Conservation (phyloP, 495 filamentous ascomycete species). For the Penicillium coffeae region DNA sequence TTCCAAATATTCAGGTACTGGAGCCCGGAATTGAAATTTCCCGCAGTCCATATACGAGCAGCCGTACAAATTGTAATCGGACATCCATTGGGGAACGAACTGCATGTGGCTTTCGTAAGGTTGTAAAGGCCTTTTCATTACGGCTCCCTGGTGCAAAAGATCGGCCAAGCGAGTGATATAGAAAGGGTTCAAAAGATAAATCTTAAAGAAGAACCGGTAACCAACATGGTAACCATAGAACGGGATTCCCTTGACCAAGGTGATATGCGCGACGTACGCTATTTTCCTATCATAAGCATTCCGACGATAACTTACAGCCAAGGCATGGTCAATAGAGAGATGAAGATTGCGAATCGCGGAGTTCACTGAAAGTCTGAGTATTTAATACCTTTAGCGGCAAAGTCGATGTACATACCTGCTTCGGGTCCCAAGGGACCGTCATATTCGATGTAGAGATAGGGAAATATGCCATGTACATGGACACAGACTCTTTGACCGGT, state of each 20-base stretch:
- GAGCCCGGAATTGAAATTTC: constrained; percentile 66
- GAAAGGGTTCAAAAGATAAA: constrained; percentile 83
- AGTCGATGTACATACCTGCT: constrained; percentile 51
- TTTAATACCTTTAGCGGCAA: not conserved
- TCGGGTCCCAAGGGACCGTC: constrained; percentile 61
- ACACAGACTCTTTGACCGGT: constrained; percentile 95
- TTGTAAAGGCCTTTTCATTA: constrained; percentile 79
- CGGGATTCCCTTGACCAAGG: constrained; percentile 85
- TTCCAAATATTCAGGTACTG: constrained; percentile 66
- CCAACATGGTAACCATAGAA: constrained; percentile 96
- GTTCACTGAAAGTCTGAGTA: constrained; percentile 47
- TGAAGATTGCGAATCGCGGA: constrained; percentile 70
- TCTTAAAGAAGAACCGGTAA: constrained; percentile 86
- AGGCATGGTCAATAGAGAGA: constrained; percentile 77
- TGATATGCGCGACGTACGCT: constrained; percentile 82
- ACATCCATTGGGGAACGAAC: constrained; percentile 94
- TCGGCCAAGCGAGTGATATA: constrained; percentile 80
- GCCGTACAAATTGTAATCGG: constrained; percentile 93
- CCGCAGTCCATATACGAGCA: constrained; percentile 77
- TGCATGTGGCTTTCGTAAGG: constrained; percentile 92
- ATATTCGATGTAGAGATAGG: constrained; percentile 91
- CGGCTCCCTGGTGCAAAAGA: constrained; percentile 76
- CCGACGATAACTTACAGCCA: constrained; percentile 76
- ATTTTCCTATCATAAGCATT: constrained; percentile 63
- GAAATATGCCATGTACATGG: constrained; percentile 93